A percentile compares a stretch with the other conserved stretches of the same genome.
Evolutionary conservation across 2,329 filamentous ascomycete species (phyloP).

Genomic region (Neoarthrinium moseri): DNA sequence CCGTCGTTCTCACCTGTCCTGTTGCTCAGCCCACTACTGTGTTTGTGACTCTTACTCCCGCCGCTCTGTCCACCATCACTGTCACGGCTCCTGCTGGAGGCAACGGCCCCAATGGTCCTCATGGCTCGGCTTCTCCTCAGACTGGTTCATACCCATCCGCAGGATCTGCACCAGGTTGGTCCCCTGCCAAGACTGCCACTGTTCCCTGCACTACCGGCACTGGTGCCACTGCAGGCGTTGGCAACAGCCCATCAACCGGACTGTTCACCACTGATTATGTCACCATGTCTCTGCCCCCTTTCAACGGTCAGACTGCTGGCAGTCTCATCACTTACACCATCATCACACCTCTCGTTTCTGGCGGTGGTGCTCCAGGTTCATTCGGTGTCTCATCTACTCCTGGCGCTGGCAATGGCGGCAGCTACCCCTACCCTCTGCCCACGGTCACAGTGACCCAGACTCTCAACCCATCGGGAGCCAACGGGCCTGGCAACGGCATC

Average conservation of each 20-base stretch:
- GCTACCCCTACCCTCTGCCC: conserved; percentile 1
- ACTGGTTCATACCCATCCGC: conserved; percentile 16
- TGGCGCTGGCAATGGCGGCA: not conserved
- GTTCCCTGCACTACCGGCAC: conserved; percentile 8
- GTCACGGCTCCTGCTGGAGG: conserved; percentile 26
- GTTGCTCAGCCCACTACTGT: conserved; percentile 40
- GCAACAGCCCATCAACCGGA: not conserved
- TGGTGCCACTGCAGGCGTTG: not conserved
- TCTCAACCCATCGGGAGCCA: conserved; percentile 1
- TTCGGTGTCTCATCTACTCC: conserved; percentile 9
- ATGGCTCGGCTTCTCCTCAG: conserved; percentile 17
- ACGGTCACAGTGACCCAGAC: conserved; percentile 1
- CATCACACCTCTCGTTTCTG: conserved; percentile 2
- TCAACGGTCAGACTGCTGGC: conserved; percentile 6
- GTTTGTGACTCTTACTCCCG: conserved; percentile 45
- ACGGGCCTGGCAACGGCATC: not conserved
- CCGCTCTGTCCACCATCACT: conserved; percentile 26
- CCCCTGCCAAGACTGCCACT: conserved; percentile 9
- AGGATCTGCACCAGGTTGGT: conserved; percentile 14
- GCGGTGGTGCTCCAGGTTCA: conserved; percentile 4
- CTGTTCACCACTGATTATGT: conserved; percentile 8
- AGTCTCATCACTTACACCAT: conserved; percentile 8
- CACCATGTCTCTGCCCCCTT: conserved; percentile 10
- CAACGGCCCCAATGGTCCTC: conserved; percentile 18
- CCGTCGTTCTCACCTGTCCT: conserved; percentile 33